Evolutionary conservation across 2,329 filamentous ascomycete genomes (phyloP), one percentile per base, ranked within the genome.

Genomic region (Sclerotinia spermophila): DNA sequence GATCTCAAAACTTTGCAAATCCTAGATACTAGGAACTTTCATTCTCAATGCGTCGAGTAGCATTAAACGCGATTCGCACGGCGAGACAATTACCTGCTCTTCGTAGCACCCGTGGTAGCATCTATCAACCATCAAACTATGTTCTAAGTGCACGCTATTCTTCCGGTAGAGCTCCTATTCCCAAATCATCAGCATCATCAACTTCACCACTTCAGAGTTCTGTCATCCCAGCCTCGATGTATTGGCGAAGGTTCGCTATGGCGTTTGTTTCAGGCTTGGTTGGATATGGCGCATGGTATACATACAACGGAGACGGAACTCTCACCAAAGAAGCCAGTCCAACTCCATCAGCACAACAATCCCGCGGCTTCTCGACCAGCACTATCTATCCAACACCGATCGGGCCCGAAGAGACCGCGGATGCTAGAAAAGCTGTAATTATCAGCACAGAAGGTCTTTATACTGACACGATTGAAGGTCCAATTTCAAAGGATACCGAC

Each of bases 371-470:
- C 61, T 75, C 76, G 33, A 74, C 73, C 13, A 74, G 74, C n/a
- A 68, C 75, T 13, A 67, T 70, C 24, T 76, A 75, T 65, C 72
- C 75, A 3, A 72, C 71, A 33, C 72, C 75, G 55, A 64, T 68
- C 2, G 71, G 74, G 33, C 71, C 74, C 27, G 56, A 56, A 35
- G 61, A 73, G 42, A 62, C 71, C 19, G 44, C 68, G 48, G 82
- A 82, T 35, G 78, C 82, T 42, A 87, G 82, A 81, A 94, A 85
- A 75, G 92, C 96, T 30, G 85, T 98, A 35, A 89, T 97, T 56
- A 92, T 99, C 67, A 93, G 95, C 72, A 91, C 94, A 78, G 93
- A 97, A 79, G 90, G 96, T 80, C 87, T 99, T 65, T 95, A 94
- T 79, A 96, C 95, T 17, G 92, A 92, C 35, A 92, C 92, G 13